A percentile compares a stretch with the other conserved stretches of the same genome.
Evolutionary conservation across 352 stramenopile genomes (phyloP).

Genomic region (Globisporangium takayamanum): DNA sequence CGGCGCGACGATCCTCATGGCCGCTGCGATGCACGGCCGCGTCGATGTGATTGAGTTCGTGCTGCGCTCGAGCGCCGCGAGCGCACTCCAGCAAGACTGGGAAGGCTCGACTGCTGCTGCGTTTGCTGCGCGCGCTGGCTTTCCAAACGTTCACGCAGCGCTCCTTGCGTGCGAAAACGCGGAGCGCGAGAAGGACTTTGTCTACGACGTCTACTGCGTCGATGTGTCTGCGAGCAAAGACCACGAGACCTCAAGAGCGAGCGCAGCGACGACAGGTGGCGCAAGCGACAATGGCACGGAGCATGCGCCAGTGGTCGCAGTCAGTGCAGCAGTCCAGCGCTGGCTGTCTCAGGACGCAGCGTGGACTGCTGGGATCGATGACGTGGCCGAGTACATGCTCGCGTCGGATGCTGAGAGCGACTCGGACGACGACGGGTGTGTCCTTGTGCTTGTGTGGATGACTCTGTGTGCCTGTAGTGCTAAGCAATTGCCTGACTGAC

Average conservation of each 20-base stretch:
- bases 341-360: constrained; percentile 66
- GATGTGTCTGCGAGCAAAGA: constrained; percentile 47
- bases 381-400: constrained; percentile 73
- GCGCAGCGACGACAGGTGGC: constrained; percentile 1
- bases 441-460: constrained; percentile 8
- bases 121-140: constrained; percentile 53
- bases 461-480: not conserved
- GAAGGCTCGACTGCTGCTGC: constrained; percentile 40
- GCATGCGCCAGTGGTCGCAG: constrained; percentile 44
- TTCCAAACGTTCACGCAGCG: constrained; percentile 52
- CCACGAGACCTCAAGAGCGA: constrained; percentile 7
- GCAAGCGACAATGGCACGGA: constrained; percentile 12
- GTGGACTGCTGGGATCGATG: constrained; percentile 29
- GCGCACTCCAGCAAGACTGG: constrained; percentile 60
- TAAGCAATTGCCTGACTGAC: not conserved
- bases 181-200: constrained; percentile 73
- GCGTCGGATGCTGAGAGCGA: constrained; percentile 73
- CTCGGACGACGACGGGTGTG: constrained; percentile 58
- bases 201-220: constrained; percentile 85
- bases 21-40: constrained; percentile 61
- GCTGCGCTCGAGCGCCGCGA: constrained; percentile 36
- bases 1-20: constrained; percentile 72
- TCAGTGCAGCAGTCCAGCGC: constrained; percentile 71
- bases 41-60: constrained; percentile 75
- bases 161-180: constrained; percentile 67